These are phyloP conservation scores for Hypseocharis bilobata DNA, from an alignment of 441 rosid genomes.

Conservation along the genomic window DNA sequence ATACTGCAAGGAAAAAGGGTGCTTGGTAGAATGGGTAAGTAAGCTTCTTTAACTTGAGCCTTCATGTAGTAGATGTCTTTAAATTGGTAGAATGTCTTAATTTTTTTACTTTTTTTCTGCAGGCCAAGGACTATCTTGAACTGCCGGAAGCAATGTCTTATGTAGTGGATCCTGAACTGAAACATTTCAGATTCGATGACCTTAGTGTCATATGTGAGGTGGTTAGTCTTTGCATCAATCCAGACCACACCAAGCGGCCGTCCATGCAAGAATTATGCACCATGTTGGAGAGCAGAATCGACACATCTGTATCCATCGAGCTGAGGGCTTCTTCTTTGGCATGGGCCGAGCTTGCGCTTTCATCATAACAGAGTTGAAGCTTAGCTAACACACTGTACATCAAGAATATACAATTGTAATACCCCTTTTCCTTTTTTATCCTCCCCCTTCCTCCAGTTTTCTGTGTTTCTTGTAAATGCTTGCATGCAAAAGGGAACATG, in stretches of 20 bases:
- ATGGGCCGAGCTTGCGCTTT: constrained; percentile 91
- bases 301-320: constrained; percentile 59
- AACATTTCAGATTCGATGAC: constrained; percentile 65
- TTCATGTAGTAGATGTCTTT: no score
- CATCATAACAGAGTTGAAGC: constrained; percentile 41
- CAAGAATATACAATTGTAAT: constrained; percentile 27
- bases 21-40: constrained; percentile 82
- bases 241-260: constrained; percentile 47
- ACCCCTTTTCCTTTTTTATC: background rate
- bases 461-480: constrained; percentile 30
- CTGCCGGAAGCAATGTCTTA: constrained; percentile 69
- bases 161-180: constrained; percentile 81
- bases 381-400: constrained; percentile 47
- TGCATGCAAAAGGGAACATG: constrained; percentile 22
- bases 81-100: no score
- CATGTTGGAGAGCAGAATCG: constrained; percentile 61
- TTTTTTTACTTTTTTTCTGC: no score
- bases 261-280: constrained; percentile 55
- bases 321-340: constrained; percentile 81
- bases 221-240: constrained; percentile 51
- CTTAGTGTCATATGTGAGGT: constrained; percentile 70
- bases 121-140: constrained; percentile 85
- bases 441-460: no score
- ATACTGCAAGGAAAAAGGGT: constrained; percentile 73
- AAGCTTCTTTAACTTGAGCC: background rate